Conservation (phyloP, 768 basidiomycete species). For the Daedalea quercina region DNA sequence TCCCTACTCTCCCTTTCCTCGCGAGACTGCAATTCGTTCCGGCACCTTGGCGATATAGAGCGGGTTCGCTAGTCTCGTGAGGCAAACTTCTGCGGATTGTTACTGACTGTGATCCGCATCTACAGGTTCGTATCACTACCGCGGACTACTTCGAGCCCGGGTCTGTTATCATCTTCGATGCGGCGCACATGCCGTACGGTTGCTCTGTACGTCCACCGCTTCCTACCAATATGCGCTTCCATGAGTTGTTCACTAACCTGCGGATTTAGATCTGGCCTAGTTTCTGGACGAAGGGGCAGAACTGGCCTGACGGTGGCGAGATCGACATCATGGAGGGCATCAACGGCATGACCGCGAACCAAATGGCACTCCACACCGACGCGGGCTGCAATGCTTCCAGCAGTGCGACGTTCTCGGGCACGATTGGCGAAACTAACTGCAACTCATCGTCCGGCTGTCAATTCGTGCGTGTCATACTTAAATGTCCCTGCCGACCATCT, state of each 20-base stretch:
- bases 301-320: slow-evolving; percentile 29
- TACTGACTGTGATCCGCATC: background rate
- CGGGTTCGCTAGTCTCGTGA: too few relatives aligned
- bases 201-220: slow-evolving; percentile 42
- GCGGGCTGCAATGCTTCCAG: slow-evolving; percentile 28
- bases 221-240: too few relatives aligned
- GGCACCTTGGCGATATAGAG: too few relatives aligned
- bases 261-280: slow-evolving; percentile 19
- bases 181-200: slow-evolving; percentile 46
- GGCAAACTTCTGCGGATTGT: too few relatives aligned
- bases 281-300: slow-evolving; percentile 31
- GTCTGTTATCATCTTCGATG: slow-evolving; percentile 38
- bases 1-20: background rate
- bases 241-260: background rate
- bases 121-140: slow-evolving; percentile 38
- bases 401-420: slow-evolving; percentile 26
- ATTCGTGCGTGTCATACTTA: background rate
- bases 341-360: slow-evolving; percentile 45
- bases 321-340: slow-evolving; percentile 43
- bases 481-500: background rate
- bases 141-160: slow-evolving; percentile 35
- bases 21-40: too few relatives aligned
- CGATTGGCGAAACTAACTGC: slow-evolving; percentile 23
- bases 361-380: slow-evolving; percentile 49
- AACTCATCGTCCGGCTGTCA: slow-evolving; percentile 17